Evolutionary conservation across 257 asterid genomes (phyloP).

Genomic region (Linaria vulgaris): DNA sequence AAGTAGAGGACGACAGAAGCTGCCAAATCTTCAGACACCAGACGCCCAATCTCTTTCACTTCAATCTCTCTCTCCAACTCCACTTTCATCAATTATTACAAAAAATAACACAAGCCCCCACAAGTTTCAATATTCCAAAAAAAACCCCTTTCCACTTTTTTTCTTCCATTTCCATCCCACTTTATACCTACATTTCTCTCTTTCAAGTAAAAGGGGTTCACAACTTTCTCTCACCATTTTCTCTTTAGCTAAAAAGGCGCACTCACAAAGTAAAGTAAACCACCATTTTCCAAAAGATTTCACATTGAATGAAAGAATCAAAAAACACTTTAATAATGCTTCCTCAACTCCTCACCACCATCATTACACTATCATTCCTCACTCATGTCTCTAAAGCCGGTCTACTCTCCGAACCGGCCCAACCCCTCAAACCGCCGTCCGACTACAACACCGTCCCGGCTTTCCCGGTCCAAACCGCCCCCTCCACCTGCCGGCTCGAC

Average conservation of each 20-base stretch:
- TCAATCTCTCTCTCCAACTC: slow-evolving; percentile 1
- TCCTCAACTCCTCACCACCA: not conserved
- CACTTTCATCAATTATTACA: slow-evolving; percentile 25
- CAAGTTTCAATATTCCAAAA: not conserved
- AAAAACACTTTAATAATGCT: not conserved
- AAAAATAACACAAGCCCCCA: not conserved
- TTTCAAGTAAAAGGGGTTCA: slow-evolving; percentile 28
- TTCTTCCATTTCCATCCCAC: not conserved
- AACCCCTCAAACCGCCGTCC: slow-evolving; percentile 58
- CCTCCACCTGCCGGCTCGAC: slow-evolving; percentile 71
- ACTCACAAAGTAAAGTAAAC: too few relatives aligned
- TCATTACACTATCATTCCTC: slow-evolving; percentile 21
- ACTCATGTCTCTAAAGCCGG: slow-evolving; percentile 37
- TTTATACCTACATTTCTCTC: too few relatives aligned
- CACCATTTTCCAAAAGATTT: too few relatives aligned
- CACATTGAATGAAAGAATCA: slow-evolving; percentile 24
- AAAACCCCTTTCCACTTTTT: not conserved
- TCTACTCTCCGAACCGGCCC: slow-evolving; percentile 63
- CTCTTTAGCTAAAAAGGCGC: slow-evolving; percentile 31
- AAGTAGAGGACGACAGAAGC: slow-evolving; percentile 37
- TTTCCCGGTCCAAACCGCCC: slow-evolving; percentile 65
- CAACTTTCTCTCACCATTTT: slow-evolving; percentile 29
- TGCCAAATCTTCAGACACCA: slow-evolving; percentile 39
- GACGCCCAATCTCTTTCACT: slow-evolving; percentile 25
- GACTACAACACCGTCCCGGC: slow-evolving; percentile 90